These are phyloP conservation scores for Coprinopsis sp. DNA, from an alignment of 768 basidiomycete species.

Conservation along the genomic window DNA sequence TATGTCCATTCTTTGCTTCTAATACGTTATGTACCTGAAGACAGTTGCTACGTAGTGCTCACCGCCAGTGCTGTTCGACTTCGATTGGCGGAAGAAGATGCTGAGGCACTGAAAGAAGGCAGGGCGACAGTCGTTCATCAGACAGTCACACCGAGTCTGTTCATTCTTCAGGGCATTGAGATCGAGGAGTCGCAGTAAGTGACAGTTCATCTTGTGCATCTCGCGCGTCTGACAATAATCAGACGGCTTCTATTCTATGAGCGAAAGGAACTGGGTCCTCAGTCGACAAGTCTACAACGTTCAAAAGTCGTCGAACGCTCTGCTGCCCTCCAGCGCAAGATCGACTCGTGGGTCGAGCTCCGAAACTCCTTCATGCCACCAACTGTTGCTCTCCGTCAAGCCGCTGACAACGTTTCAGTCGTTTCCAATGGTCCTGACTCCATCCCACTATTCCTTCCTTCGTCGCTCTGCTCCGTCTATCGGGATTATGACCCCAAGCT, in stretches of 20 bases:
- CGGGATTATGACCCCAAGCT: conserved; percentile 6
- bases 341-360: conserved; percentile 25
- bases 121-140: conserved; percentile 8
- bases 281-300: conserved; percentile 25
- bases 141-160: conserved; percentile 16
- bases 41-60: conserved; percentile 5
- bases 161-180: conserved; percentile 27
- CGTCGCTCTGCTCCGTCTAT: background rate
- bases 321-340: conserved; percentile 17
- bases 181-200: conserved; percentile 32
- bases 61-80: conserved; percentile 16
- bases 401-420: conserved; percentile 1
- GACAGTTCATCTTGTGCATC: background rate
- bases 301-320: conserved; percentile 23
- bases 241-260: conserved; percentile 16
- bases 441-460: conserved; percentile 19
- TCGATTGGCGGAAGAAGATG: conserved; percentile 21
- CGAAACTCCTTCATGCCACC: conserved; percentile 27
- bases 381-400: conserved; percentile 1
- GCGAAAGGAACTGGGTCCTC: conserved; percentile 10
- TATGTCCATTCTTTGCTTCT: background rate
- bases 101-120: conserved; percentile 4
- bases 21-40: background rate
- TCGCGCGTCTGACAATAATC: background rate
- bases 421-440: background rate